Evolutionary conservation across 257 asterid genomes (phyloP).

Genomic region (Craterostigma plantagineum): DNA sequence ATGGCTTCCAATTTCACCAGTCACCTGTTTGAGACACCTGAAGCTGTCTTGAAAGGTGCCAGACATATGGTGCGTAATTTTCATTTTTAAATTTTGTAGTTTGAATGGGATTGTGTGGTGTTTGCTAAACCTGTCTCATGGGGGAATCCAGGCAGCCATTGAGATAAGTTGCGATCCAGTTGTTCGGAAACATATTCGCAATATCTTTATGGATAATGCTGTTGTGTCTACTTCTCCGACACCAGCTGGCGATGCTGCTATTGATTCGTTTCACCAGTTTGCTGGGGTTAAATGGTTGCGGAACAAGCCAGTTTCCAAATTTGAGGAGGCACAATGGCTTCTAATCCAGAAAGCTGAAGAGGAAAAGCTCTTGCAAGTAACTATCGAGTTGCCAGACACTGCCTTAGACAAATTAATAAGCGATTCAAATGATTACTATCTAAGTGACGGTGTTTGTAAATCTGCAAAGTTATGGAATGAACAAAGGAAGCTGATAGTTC

Average conservation of each 20-base stretch:
- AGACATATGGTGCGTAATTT: conserved; percentile 72
- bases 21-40: conserved; percentile 66
- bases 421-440: conserved; percentile 68
- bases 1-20: conserved; percentile 83
- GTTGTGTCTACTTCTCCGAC: conserved; percentile 83
- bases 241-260: conserved; percentile 56
- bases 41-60: conserved; percentile 81
- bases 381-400: conserved; percentile 57
- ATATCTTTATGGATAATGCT: conserved; percentile 71
- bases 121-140: too few species aligned
- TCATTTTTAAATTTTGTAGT: too few species aligned
- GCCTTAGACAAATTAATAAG: conserved; percentile 55
- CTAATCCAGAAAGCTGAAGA: conserved; percentile 93
- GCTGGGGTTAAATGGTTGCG: conserved; percentile 88
- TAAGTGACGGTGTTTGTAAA: conserved; percentile 91
- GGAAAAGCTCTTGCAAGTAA: conserved; percentile 84
- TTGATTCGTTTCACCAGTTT: conserved; percentile 84
- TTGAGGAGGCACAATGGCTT: conserved; percentile 94
- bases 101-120: too few species aligned
- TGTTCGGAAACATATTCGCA: conserved; percentile 80
- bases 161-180: conserved; percentile 94
- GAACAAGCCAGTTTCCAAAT: conserved; percentile 71
- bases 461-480: conserved; percentile 98
- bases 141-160: conserved; percentile 59
- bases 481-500: conserved; percentile 75